Evolutionary conservation across 2,329 filamentous ascomycete genomes (phyloP), one percentile per base, ranked within the genome.

Genomic region (Colletotrichum sidae): DNA sequence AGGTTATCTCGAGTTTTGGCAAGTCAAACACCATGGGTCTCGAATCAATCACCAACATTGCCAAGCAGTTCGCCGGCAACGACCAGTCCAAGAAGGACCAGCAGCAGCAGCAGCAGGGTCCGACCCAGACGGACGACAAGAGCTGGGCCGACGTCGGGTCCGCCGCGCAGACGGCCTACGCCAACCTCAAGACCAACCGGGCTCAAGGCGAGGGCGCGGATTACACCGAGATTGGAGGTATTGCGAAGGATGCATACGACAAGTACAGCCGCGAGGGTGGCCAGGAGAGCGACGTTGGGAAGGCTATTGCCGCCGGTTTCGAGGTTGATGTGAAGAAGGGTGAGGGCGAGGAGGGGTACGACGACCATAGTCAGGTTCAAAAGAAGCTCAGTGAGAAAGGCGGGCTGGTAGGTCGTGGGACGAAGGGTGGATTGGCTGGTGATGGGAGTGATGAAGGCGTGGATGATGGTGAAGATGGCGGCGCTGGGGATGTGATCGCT

Each of bases 171-270:
- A 60, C 63, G 46, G 69, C 59, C 35, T 67, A 63, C 49, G 38
- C 15, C 8, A 42, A 65, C 46, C 67, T 64, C 44, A 60, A 69
- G 50, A 34, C 46, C 10, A 45, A 53, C 60, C 57, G 63, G 41
- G 49, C 59, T 10, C 50, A 60, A n/a, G 68, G 66, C 41, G 63
- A 63, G 42, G 65, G 54, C 3, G 50, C 59, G 6, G 47, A 68
- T 45, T 70, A 70, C 50, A 50, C 37, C 33, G 59, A 66, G 42
- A 55, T 71, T 11, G 66, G 68, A n/a, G 55, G 13, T 25, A 57
- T 70, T 47, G 68, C 64, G n/a, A 52, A 69, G 52, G 68, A 70
- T 33, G 74, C 76, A 6, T 74, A 76, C n/a, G 65, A 70, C 34
- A 74, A 67, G 4, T 77, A 73, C 64, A 55, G 61, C 33, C 45